Evolutionary conservation across 345 rosid genomes (phyloP).

Genomic region (Populus ilicifolia): DNA sequence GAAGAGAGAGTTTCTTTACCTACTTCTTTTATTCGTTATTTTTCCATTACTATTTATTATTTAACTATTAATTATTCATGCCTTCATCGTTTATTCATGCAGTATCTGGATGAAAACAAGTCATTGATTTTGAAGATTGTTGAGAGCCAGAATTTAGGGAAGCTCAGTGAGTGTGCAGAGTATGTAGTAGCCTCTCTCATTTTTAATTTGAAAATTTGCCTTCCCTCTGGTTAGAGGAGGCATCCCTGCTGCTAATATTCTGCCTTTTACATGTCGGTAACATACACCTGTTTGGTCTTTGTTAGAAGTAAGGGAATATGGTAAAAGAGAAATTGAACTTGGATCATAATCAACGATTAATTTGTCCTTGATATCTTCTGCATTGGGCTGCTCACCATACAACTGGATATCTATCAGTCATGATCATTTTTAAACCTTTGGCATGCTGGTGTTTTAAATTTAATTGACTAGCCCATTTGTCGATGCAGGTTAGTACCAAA

Average conservation of each 20-base stretch:
- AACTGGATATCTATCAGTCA: no score
- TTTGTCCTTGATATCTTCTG: not conserved
- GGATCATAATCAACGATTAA: not conserved
- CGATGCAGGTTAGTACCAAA: not conserved
- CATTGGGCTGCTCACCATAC: not conserved
- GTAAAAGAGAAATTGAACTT: not conserved
- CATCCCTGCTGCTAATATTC: not conserved
- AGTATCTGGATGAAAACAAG: slow-evolving; percentile 99
- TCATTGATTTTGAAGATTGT: slow-evolving; percentile 98
- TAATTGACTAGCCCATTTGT: not conserved
- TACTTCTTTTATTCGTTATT: not conserved
- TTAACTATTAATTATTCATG: not conserved
- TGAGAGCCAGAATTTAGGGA: slow-evolving; percentile 96
- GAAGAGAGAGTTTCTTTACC: not conserved
- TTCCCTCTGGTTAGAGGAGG: not conserved
- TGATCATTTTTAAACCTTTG: not conserved
- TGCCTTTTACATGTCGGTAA: not conserved
- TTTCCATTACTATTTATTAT: not conserved
- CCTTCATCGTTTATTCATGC: slow-evolving; percentile 25
- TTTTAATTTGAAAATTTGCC: not conserved
- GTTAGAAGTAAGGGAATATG: not conserved
- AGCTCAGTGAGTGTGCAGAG: slow-evolving; percentile 95
- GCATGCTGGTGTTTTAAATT: not conserved
- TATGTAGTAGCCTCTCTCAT: slow-evolving; percentile 36
- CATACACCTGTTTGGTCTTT: not conserved